Conservation (phyloP, 2,329 filamentous ascomycete genomes). For the Botrytis fragariae region DNA sequence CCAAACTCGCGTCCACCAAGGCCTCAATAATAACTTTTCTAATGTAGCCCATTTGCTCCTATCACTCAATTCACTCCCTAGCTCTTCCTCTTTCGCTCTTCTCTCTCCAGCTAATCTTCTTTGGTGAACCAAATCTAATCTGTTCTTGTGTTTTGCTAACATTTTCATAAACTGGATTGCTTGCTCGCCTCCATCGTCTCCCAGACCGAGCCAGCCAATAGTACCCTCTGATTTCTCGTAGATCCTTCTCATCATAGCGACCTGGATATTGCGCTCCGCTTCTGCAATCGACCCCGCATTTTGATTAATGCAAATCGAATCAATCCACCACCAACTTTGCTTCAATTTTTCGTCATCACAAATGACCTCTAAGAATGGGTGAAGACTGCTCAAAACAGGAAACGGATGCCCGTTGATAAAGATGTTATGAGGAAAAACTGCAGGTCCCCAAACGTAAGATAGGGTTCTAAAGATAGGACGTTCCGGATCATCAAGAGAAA, state of each 20-base stretch:
- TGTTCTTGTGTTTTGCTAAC: background rate
- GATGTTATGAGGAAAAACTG: background rate
- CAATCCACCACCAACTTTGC: conserved; percentile 7
- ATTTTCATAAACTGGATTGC: background rate
- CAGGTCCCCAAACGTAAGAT: background rate
- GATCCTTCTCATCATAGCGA: background rate
- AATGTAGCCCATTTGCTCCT: conserved; percentile 9
- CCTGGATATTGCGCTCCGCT: background rate
- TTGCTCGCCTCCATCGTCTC: background rate
- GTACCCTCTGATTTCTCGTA: background rate
- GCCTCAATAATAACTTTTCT: conserved; percentile 12
- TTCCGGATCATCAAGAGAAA: background rate
- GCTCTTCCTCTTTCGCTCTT: background rate
- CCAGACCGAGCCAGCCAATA: background rate
- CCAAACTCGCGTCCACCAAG: conserved; percentile 24
- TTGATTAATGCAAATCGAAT: conserved; percentile 9
- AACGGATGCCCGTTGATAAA: background rate
- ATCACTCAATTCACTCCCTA: background rate
- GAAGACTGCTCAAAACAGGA: background rate
- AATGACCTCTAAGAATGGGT: background rate
- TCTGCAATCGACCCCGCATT: background rate
- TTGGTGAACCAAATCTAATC: background rate
- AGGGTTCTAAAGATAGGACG: background rate
- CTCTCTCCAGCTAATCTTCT: background rate
- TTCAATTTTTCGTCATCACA: background rate